Base-by-base conservation (phyloP, 805 yeast species). In the Cyberlindnera veronae region DNA sequence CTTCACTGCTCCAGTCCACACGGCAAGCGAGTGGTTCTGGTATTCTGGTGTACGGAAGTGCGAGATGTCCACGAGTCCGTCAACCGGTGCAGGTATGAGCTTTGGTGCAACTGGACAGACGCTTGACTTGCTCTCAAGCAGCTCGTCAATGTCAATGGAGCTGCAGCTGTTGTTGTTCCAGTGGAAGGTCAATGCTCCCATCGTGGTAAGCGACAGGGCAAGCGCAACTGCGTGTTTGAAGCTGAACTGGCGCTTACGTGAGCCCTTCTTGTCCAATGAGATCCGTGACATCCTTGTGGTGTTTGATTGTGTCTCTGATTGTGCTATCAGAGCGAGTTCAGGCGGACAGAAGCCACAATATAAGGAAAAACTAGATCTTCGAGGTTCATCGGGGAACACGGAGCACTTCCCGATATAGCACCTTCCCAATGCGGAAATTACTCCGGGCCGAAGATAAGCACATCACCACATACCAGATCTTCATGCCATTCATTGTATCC, bases 1-100 rank as follows among this genome's bases (percentile, higher is more conserved):
- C 32, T 40, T 34, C 9, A 44, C 45, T 9, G 48, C 44, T 19
- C 43, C 48, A 10, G 34, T 10, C 48, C 44, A 44, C 4, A 38
- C 48, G 4, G 24, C 33, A 5, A 44, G 29, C 4, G 48, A 44
- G 32, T 44, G 37, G 38, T 44, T 44, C 30, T 24, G 31, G 35
- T 40, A 44, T 38, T 44, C 48, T 6, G 39, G 39, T 6, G 48
- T 19, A 10, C 40, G 39, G 45, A 44, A 44, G 36, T 23, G 20
- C 1, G 42, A 37, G 32, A 44, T 40, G 15, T 39, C 41, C 6
- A 24, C 28, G 5, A 24, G 28, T 12, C 28, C 28, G 12, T 24
- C 28, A 5, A 12, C 14, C 13, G 11, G 11, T 24, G 28, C 14
- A 12, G 28, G 28, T 12, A 10, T 14, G 13, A 24, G 11, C 5